Base-by-base conservation (phyloP, 2,329 filamentous ascomycete species). In the Talaromyces sp. region DNA sequence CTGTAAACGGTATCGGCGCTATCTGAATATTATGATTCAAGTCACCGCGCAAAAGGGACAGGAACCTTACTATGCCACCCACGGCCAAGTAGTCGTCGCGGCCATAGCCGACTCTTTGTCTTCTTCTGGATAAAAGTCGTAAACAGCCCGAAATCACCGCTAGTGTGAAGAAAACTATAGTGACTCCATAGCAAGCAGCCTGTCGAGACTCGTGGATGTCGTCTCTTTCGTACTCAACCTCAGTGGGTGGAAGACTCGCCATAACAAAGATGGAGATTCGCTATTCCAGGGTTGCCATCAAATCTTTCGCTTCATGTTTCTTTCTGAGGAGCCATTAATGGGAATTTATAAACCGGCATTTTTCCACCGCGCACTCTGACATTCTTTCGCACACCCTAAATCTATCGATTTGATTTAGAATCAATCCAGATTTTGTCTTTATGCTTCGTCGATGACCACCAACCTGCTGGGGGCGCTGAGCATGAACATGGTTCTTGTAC, bases 101-200 rank as follows among this genome's bases (percentile, higher is more conserved):
- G 17, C 43, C 43, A 47, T 54, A 79, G 79, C 11, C 70, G 7
- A 3, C 43, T 47, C n/a, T 22, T 47, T 34, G 31, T 8, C 40
- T 19, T 19, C n/a, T 45, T 19, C 17, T 45, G 40, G 40, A 45
- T 22, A 45, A 45, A 19, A 45, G 40, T 22, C 40, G 40, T 45
- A n/a, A 19, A 45, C 40, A 19, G 6, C 40, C 40, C 40, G 40
- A 34, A 34, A 34, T 8, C 8, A 34, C 31, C 8, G 40, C 40
- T 19, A 45, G 40, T 19, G 22, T 3, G 8, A 45, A 19, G n/a
- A 45, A 45, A 19, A 22, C 17, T 19, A 45, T 45, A 19, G 40
- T 45, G n/a, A 19, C n/a, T 45, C 40, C 40, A 45, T 45, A 45
- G 40, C 40, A 45, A 45, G 40, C n/a, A 45, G 40, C 40, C 40